Evolutionary conservation across 2,329 filamentous ascomycete species (phyloP), one percentile per base, ranked within the genome.

Genomic region (Penicillium sumatraense): DNA sequence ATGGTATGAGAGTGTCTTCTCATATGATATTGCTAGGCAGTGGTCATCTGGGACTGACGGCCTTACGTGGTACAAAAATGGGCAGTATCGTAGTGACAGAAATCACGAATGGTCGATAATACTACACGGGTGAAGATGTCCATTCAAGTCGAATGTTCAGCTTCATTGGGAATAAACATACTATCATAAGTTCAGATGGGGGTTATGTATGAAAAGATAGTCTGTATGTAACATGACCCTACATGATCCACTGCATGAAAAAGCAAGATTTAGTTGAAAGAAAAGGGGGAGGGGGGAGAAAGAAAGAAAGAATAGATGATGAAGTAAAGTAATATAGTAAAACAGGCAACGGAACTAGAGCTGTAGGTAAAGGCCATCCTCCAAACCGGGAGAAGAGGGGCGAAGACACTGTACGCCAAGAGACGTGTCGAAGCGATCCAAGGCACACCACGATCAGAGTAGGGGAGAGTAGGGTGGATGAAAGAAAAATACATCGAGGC

Each of bases 371-470:
- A 27, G 24, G 23, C 38, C 57, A 56, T 53, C 40, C 8, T 44
- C 24, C 45, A 42, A 31, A 48, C 14, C n/a, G 24, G 18, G 26
- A 29, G 11, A 41, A 24, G 24, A 31, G 11, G 27, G 9, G 26
- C 29, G 16, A 24, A 55, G 40, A 16, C 38, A 47, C 26, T 21
- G 5, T 11, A 45, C 23, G 8, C 9, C 20, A 24, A 33, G n/a
- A 21, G 27, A 35, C 44, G 31, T 46, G 40, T 23, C 14, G 41
- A 44, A 44, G 20, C n/a, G 27, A 55, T 42, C 41, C 40, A 64
- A 63, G 54, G 60, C 57, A 62, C 54, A 59, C 63, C 64, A 62
- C 63, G 59, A 68, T 59, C 57, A 56, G 60, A 53, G 60, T 58
- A 56, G 31, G 16, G 16, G 18, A 51, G 38, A 33, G 46, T 7